These are phyloP conservation scores for Gremmenia infestans DNA, from an alignment of 2,329 filamentous ascomycete genomes.

Conservation along the genomic window DNA sequence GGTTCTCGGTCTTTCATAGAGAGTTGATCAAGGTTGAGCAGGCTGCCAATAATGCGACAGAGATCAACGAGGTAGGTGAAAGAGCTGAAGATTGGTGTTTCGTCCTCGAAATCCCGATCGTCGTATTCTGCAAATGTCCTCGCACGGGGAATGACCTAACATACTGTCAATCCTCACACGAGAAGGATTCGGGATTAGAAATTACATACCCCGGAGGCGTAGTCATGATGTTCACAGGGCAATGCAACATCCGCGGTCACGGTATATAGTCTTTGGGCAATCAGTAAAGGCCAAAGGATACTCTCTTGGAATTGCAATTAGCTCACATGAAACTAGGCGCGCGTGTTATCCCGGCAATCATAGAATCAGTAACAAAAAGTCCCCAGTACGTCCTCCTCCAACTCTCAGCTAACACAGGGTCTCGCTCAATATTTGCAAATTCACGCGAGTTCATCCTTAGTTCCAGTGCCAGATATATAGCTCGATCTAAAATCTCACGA, in stretches of 20 bases:
- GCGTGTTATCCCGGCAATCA: slow-evolving; percentile 18
- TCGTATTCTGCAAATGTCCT: slow-evolving; percentile 34
- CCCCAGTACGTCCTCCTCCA: slow-evolving; percentile 40
- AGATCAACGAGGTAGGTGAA: slow-evolving; percentile 37
- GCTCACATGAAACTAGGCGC: slow-evolving; percentile 23
- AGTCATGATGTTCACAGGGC: slow-evolving; percentile 39
- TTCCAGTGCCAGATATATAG: slow-evolving; percentile 53
- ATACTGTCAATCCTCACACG: neutral
- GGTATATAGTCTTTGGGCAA: slow-evolving; percentile 19
- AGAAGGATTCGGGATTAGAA: neutral
- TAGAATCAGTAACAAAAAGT: slow-evolving; percentile 31
- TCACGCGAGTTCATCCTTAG: slow-evolving; percentile 53
- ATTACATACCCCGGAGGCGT: slow-evolving; percentile 35
- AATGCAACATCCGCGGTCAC: slow-evolving; percentile 33
- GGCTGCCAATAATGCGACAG: slow-evolving; percentile 31
- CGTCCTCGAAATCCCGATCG: slow-evolving; percentile 31
- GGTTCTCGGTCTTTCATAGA: slow-evolving; percentile 21
- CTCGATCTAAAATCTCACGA: slow-evolving; percentile 37
- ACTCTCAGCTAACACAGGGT: slow-evolving; percentile 36
- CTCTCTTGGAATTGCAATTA: neutral
- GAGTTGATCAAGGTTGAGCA: slow-evolving; percentile 29
- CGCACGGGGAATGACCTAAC: slow-evolving; percentile 33
- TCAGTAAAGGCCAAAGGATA: slow-evolving; percentile 38
- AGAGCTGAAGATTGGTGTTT: slow-evolving; percentile 35
- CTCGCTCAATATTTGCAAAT: slow-evolving; percentile 42